Conservation (phyloP, 1,284 basidiomycete genomes). For the Malassezia yamatoensis region DNA sequence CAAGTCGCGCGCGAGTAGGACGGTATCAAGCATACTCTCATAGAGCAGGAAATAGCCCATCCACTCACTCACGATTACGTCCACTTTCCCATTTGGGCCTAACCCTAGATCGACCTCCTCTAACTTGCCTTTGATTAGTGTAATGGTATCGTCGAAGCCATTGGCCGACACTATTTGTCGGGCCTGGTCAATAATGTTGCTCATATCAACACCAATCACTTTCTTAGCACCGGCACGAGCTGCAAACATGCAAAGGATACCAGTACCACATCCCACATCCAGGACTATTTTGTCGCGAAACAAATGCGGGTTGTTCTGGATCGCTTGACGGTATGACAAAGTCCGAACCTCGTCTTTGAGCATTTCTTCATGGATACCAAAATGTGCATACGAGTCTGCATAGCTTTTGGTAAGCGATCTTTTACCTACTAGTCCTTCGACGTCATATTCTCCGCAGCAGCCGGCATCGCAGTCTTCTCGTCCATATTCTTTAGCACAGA, state of each 20-base stretch:
- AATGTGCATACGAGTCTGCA: slow-evolving; percentile 47
- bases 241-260: slow-evolving; percentile 97
- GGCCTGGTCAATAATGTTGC: slow-evolving; percentile 98
- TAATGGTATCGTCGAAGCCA: slow-evolving; percentile 81
- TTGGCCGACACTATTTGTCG: slow-evolving; percentile 93
- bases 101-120: slow-evolving; percentile 63
- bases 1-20: slow-evolving; percentile 88
- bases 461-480: not conserved
- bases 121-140: slow-evolving; percentile 93
- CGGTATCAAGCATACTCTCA: slow-evolving; percentile 98
- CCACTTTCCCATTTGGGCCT: slow-evolving; percentile 50
- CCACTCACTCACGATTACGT: slow-evolving; percentile 99
- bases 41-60: slow-evolving; percentile 76
- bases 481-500: no score
- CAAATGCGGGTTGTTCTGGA: slow-evolving; percentile 85
- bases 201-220: slow-evolving; percentile 87
- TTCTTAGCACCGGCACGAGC: slow-evolving; percentile 92
- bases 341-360: slow-evolving; percentile 94
- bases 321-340: slow-evolving; percentile 84
- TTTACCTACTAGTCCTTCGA: slow-evolving; percentile 33
- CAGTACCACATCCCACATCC: slow-evolving; percentile 97
- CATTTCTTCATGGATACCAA: slow-evolving; percentile 64
- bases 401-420: slow-evolving; percentile 19
- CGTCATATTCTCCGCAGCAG: slow-evolving; percentile 32
- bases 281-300: slow-evolving; percentile 72